Conservation (phyloP, 2,329 filamentous ascomycete species). For the Claviceps sp. region DNA sequence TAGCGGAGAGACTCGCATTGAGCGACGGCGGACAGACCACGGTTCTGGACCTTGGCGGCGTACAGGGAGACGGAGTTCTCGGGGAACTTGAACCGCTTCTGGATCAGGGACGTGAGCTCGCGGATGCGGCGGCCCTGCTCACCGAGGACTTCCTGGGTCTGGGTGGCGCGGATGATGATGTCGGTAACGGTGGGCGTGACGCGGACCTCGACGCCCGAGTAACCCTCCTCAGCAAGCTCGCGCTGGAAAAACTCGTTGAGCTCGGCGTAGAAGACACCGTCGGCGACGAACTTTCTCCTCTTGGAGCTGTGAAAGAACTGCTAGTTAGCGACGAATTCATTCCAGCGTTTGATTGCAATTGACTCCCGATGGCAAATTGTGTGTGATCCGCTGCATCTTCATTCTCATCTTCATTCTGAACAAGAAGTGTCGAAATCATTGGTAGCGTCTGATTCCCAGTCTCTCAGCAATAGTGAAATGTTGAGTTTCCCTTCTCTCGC, state of each 20-base stretch:
- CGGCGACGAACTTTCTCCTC: conserved; percentile 88
- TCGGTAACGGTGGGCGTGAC: conserved; percentile 99
- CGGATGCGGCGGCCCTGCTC: conserved; percentile 99
- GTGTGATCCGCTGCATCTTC: neutral
- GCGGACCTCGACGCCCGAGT: conserved; percentile 99
- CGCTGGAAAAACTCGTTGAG: conserved; percentile 99
- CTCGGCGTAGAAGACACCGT: conserved; percentile 99
- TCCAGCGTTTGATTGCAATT: neutral
- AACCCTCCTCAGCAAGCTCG: conserved; percentile 98
- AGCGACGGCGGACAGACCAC: conserved; percentile 97
- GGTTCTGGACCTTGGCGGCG: conserved; percentile 99
- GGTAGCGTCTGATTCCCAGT: neutral
- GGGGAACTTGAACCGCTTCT: conserved; percentile 99
- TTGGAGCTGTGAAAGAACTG: conserved; percentile 50
- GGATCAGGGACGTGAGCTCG: conserved; percentile 99
- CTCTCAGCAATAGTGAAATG: neutral
- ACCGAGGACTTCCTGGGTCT: conserved; percentile 99
- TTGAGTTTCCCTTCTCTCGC: neutral
- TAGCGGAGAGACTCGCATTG: conserved; percentile 99
- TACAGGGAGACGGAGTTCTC: conserved; percentile 99
- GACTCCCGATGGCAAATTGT: neutral
- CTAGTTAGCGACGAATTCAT: conserved; percentile 2
- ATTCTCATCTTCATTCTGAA: no score
- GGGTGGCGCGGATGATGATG: conserved; percentile 99
- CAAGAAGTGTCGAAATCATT: neutral